A percentile compares a stretch with the other conserved stretches of the same genome.
Evolutionary conservation across 2,329 filamentous ascomycete species (phyloP).

Genomic region (Huntiella moniliformis): DNA sequence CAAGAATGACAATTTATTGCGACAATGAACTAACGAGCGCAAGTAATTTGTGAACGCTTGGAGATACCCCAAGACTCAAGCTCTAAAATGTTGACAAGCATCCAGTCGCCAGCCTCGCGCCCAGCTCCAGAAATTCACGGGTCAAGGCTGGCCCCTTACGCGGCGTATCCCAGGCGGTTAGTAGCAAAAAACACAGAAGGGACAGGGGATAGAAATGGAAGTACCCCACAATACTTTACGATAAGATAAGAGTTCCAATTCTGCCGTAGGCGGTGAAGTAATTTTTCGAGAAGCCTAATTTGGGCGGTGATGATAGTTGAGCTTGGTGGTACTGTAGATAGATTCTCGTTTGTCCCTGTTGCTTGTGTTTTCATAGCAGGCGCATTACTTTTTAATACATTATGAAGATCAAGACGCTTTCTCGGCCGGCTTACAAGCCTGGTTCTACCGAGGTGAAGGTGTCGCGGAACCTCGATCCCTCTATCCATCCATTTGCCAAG

Average conservation of each 20-base stretch:
- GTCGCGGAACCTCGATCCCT: constrained; percentile 60
- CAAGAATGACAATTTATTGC: too few relatives aligned
- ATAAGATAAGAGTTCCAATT: constrained; percentile 2
- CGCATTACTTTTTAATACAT: not conserved
- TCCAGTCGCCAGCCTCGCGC: too few relatives aligned
- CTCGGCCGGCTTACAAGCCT: constrained; percentile 46
- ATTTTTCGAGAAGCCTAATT: constrained; percentile 8
- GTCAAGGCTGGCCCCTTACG: constrained; percentile 4
- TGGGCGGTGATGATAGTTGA: not conserved
- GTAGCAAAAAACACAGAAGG: too few relatives aligned
- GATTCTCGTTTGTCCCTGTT: too few relatives aligned
- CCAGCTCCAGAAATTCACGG: too few relatives aligned
- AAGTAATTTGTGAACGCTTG: too few relatives aligned
- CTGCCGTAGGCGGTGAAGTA: constrained; percentile 11
- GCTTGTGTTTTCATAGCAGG: too few relatives aligned
- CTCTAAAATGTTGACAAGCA: too few relatives aligned
- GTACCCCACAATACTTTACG: not conserved
- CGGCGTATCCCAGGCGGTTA: not conserved
- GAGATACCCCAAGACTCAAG: too few relatives aligned
- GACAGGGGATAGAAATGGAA: not conserved
- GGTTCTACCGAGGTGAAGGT: constrained; percentile 46
- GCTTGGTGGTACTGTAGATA: not conserved
- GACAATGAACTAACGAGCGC: too few relatives aligned
- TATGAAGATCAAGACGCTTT: constrained; percentile 46
- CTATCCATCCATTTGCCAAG: constrained; percentile 61